These are phyloP conservation scores for Elymus sibiricus DNA, from an alignment of 176 grass and related monocot genomes.

Conservation along the genomic window DNA sequence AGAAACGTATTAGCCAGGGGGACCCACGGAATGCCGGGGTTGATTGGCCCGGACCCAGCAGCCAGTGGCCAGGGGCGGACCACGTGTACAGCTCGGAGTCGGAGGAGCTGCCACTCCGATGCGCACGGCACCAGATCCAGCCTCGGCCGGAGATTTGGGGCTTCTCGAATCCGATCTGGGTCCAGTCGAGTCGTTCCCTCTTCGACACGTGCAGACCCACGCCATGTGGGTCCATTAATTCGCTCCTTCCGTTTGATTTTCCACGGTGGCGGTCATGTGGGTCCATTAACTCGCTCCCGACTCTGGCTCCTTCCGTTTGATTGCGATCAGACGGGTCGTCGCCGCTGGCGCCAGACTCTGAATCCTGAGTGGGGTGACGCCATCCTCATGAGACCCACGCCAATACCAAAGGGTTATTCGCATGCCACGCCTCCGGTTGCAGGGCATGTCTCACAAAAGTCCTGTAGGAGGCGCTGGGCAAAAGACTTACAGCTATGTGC, in stretches of 20 bases:
- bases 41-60: slow-evolving; percentile 24
- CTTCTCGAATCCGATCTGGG: slow-evolving; percentile 16
- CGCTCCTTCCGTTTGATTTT: slow-evolving; percentile 24
- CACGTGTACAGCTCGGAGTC: slow-evolving; percentile 31
- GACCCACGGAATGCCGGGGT: not conserved
- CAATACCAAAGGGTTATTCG: not conserved
- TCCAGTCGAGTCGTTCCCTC: not conserved
- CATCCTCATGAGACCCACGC: slow-evolving; percentile 5
- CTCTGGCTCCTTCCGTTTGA: slow-evolving; percentile 24
- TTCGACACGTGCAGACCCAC: slow-evolving; percentile 8
- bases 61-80: not conserved
- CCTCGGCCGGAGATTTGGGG: slow-evolving; percentile 15
- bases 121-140: slow-evolving; percentile 32
- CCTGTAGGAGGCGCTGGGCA: not conserved
- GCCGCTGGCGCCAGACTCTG: not conserved
- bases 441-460: not conserved
- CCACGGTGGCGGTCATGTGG: slow-evolving; percentile 18
- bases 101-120: slow-evolving; percentile 24
- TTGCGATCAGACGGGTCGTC: slow-evolving; percentile 39
- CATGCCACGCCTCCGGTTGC: not conserved
- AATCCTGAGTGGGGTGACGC: slow-evolving; percentile 8
- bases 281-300: slow-evolving; percentile 5
- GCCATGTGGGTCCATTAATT: slow-evolving; percentile 32
- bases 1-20: not conserved
- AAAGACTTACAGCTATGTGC: not conserved